Percentiles rank a stretch among this genome's conserved stretches.
Conservation (phyloP, 179 eudicot species). For the Beta macrorhiza region DNA sequence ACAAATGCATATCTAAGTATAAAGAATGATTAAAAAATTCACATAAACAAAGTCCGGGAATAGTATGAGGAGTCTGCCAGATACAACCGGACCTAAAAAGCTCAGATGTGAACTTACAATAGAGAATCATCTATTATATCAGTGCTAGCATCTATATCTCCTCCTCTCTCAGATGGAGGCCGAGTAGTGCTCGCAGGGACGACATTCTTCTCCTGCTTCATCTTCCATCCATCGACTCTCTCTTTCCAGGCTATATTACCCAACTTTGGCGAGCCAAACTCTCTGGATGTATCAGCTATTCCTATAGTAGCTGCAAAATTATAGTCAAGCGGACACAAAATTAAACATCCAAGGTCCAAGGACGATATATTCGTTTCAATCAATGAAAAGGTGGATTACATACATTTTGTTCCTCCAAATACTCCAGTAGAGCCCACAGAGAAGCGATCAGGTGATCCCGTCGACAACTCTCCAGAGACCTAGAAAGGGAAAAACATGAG, state of each 20-base stretch:
- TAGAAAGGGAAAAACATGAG: constrained; percentile 19
- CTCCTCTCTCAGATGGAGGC: constrained; percentile 75
- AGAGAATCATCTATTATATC: constrained; percentile 64
- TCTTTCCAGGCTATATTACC: constrained; percentile 42
- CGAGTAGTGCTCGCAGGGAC: constrained; percentile 56
- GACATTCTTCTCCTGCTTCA: constrained; percentile 38
- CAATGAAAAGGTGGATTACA: constrained; percentile 28
- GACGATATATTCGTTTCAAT: constrained; percentile 30
- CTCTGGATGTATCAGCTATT: constrained; percentile 24
- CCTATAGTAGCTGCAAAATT: constrained; percentile 30
- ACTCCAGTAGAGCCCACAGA: constrained; percentile 66
- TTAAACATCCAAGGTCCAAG: constrained; percentile 10
- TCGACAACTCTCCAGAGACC: constrained; percentile 79
- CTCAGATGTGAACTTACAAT: constrained; percentile 41
- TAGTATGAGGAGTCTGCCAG: not conserved
- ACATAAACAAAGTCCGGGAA: not conserved
- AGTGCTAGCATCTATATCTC: constrained; percentile 72
- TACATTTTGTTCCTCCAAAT: constrained; percentile 44
- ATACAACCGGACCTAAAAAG: not conserved
- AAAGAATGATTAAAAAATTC: not conserved
- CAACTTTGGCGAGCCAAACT: constrained; percentile 28
- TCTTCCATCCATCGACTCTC: constrained; percentile 38
- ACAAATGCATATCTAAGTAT: not conserved
- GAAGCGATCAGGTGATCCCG: constrained; percentile 71
- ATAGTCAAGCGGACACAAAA: not conserved